Base-by-base conservation (phyloP, 2,329 filamentous ascomycete species). In the Hortaea sp. region DNA sequence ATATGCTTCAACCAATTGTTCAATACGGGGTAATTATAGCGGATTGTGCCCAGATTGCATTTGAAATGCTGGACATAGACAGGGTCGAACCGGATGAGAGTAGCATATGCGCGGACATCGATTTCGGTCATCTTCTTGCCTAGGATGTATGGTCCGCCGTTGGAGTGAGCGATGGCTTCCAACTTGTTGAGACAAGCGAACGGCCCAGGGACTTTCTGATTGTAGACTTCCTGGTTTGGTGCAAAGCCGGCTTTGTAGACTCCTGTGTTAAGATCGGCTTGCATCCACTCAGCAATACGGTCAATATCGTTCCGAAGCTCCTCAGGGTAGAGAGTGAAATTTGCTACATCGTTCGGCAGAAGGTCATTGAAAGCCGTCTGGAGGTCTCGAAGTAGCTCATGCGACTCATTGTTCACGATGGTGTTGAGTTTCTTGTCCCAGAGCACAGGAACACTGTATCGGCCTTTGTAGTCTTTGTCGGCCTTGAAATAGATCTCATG, bases 51-150 rank as follows among this genome's bases (percentile, higher is more conserved):
- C 29, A 82, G 60, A 58, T 82, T 82, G 55, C 76, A 79, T 64
- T 82, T 82, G 67, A 82, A 82, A 61, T 82, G 78, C 66, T 82
- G 77, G 9, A 78, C 76, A 56, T 82, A 83, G 3, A 78, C 73
- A 2, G 70, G 64, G 51, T 82, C 79, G 54, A 82, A 73, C 3
- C 79, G 68, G n/a, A 82, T 67, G 10, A 79, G 53, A 0, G 78
- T 81, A 2, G 73, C 69, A 53, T 77, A 83, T 0, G 74, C 68
- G 7, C 75, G 65, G 13, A 82, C 56, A 55, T 83, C 79, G 7
- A 81, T 62, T 58, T 82, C 78, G 0, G 79, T 82, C 49, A 82
- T 55, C 10, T 68, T 56, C 1, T 61, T 56, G 1, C 79, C 79
- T 0, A 82, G 66, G 2, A 82, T 63, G 51, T 72, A 82, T 0